Base-by-base conservation (phyloP, 2,329 filamentous ascomycete species). In the Clarireedia homoeocarpa region DNA sequence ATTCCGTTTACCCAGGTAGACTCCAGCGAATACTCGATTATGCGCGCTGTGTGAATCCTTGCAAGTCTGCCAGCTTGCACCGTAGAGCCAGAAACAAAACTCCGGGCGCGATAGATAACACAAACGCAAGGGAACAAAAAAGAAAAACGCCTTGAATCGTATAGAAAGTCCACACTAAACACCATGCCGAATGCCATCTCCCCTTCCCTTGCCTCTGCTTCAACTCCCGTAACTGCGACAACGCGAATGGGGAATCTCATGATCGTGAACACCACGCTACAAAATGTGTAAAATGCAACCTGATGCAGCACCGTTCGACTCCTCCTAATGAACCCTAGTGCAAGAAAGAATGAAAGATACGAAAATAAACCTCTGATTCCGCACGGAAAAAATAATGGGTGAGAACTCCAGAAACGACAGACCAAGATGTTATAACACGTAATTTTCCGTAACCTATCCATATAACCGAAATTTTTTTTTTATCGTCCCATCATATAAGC, bases 401-500 rank as follows among this genome's bases (percentile, higher is more conserved):
- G 14, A 63, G 59, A 61, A 56, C 42, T 59, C 53, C 54, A 56
- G 48, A 56, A 54, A 52, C 56, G 51, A 56, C 45, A 55, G 17
- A 56, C 44, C 38, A 47, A 23, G 20, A 39, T 30, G 42, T 45
- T 47, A 45, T 20, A 51, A 38, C 40, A 45, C 48, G 46, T 27
- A 27, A 42, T 27, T 42, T 42, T 23, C 36, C 47, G 17, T 20
- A 42, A 17, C 39, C 9, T 20, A 42, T n/a, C 15, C 20, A 42
- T n/a, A 42, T 42, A 46, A 39, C 20, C 42, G n/a, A 58, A 48
- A 34, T 17, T 5, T 36, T 60, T 40, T 46, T 46, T 66, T 60
- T 67, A 70, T 54, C 68, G 62, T 42, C 68, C 68, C 67, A 70
- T 70, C 67, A 70, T 70, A 58, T 70, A 70, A 49, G 68, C 64